Base-by-base conservation (phyloP, 208 protist genomes). In the Crithidia acanthocephali region DNA sequence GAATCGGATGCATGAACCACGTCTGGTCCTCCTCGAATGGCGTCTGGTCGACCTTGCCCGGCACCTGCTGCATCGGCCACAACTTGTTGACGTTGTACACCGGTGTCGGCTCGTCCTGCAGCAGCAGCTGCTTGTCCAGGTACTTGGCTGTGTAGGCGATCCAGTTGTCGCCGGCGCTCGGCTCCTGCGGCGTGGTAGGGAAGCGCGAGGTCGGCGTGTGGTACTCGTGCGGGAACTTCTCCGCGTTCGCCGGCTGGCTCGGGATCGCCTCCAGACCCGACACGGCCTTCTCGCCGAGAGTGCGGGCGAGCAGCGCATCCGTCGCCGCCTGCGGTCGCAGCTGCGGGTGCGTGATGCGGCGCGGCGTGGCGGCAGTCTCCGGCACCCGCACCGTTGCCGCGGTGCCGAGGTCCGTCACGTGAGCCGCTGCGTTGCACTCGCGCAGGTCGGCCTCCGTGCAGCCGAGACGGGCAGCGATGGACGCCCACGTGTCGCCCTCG, bases 11-110 rank as follows among this genome's bases (percentile, higher is more conserved):
- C 37, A 93, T 70, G 25, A 97, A 68, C 90, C 92, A 97, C 28
- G 92, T 95, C 61, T 97, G 92, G 65, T 97, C 92, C 68, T 97
- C 92, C 72, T 93, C 90, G 40, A 94, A 97, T 15, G 90, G 92
- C 22, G 90, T 97, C 61, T 95, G 88, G 52, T 97, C 90, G 22
- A 86, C 50, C 68, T 91, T 95, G 16, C 92, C 92, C 23, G 92
- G 90, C 18, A 95, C 80, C 63, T 95, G 90, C 66, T 95, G 88
- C 84, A 94, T 83, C 44, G 92, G 92, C 90, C 92, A 95, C 51
- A 92, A 51, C 58, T 90, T 87, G 56, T 97, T 97, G 28, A 94
- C 88, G 58, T 90, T 93, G 72, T 95, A 97, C 20, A 84, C 68
- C 20, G 86, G 81, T 23, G 73, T 51, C 0, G 92, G 88, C 67